A percentile compares a stretch with the other conserved stretches of the same genome.
phyloP scores from a whole-genome alignment of 1,284 basidiomycete genomes.

The Jaminaea rosea region DNA sequence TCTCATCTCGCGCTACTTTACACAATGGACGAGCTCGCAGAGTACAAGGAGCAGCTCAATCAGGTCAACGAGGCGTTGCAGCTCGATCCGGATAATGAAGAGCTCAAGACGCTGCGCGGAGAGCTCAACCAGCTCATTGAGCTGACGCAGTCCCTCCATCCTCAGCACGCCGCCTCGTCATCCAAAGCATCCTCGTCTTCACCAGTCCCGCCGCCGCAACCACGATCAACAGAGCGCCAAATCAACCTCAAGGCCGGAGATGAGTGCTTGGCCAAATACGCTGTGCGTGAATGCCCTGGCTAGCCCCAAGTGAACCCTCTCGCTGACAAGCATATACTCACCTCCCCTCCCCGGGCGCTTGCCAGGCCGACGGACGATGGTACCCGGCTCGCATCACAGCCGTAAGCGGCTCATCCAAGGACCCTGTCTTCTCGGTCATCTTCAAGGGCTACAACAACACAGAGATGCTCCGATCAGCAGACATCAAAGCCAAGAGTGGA shows the following conservation, averaged over 20 bases:
- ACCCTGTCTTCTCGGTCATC: conserved; percentile 80
- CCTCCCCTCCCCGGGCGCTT: not conserved
- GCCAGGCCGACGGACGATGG: conserved; percentile 22
- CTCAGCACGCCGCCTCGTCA: not conserved
- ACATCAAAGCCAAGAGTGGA: conserved; percentile 1
- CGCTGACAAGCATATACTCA: not conserved
- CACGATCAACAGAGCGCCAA: not conserved
- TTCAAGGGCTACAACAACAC: conserved; percentile 93
- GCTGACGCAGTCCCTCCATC: conserved; percentile 55
- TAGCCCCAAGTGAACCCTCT: too few species aligned
- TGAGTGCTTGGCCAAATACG: conserved; percentile 81
- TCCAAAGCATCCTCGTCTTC: not conserved
- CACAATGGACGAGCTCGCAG: too few species aligned
- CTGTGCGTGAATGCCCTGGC: conserved; percentile 12
- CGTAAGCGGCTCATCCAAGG: conserved; percentile 73
- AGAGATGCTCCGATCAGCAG: conserved; percentile 58
- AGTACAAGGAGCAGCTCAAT: conserved; percentile 54
- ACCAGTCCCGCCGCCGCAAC: not conserved
- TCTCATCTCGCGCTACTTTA: too few species aligned
- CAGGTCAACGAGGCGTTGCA: conserved; percentile 80
- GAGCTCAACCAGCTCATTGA: conserved; percentile 84
- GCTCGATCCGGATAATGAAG: conserved; percentile 70
- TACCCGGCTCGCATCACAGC: conserved; percentile 49
- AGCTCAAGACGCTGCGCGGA: conserved; percentile 60
- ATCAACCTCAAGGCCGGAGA: conserved; percentile 59